A percentile compares a stretch with the other conserved stretches of the same genome.
phyloP scores from a whole-genome alignment of 225 moss, liverwort and hornwort species.

The Polytrichum commune region DNA sequence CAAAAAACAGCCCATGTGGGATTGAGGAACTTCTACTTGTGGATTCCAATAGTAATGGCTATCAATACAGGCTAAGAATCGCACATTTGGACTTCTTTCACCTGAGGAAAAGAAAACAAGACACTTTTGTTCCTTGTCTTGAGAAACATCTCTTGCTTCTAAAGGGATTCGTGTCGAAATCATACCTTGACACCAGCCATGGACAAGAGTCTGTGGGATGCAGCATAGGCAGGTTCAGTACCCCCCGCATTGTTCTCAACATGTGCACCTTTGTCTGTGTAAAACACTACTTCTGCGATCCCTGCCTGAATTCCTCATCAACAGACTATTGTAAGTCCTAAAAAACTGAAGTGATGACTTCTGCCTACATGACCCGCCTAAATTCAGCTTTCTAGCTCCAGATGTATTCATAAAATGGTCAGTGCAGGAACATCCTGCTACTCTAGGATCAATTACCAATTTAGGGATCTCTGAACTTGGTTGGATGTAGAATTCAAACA shows the following conservation, averaged over 20 bases:
- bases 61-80: no score
- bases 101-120: neutral
- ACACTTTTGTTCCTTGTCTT: neutral
- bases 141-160: neutral
- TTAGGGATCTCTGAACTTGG: no score
- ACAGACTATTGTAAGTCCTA: slow-evolving; percentile 3
- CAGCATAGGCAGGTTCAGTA: slow-evolving; percentile 50
- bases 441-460: no score
- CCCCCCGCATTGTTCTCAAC: slow-evolving; percentile 23
- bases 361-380: no score
- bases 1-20: slow-evolving; percentile 7
- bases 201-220: slow-evolving; percentile 63
- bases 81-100: no score
- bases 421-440: no score
- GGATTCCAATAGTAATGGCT: no score
- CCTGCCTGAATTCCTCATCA: slow-evolving; percentile 47
- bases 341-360: no score
- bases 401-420: no score
- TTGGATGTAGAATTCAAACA: no score
- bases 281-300: slow-evolving; percentile 77
- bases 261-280: slow-evolving; percentile 56
- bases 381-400: no score
- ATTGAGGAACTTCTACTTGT: neutral
- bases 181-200: slow-evolving; percentile 81
- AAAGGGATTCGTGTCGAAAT: neutral